A percentile compares a stretch with the other conserved stretches of the same genome.
Evolutionary conservation across 2,329 filamentous ascomycete species (phyloP).

Genomic region (Paradendryphiella salina): DNA sequence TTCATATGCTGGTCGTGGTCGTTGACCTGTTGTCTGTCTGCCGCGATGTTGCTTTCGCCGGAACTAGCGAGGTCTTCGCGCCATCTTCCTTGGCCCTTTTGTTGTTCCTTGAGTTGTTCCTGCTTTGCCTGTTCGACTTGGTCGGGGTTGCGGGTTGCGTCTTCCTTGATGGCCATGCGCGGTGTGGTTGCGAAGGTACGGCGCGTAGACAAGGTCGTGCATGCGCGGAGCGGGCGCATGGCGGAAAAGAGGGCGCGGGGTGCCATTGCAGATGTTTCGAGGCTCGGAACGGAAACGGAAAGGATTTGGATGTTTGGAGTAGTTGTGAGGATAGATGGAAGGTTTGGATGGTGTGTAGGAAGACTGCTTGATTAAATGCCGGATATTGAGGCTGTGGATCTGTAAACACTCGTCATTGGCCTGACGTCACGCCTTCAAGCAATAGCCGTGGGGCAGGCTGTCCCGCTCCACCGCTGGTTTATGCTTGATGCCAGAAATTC

Average conservation of each 20-base stretch:
- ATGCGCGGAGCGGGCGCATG: slow-evolving; percentile 12
- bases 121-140: slow-evolving; percentile 51
- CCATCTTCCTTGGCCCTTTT: slow-evolving; percentile 50
- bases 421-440: neutral
- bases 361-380: neutral
- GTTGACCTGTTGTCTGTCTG: slow-evolving; percentile 49
- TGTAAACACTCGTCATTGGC: neutral
- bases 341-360: neutral
- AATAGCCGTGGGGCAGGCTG: neutral
- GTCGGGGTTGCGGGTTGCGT: slow-evolving; percentile 44
- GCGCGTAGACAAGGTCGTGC: slow-evolving; percentile 9
- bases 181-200: slow-evolving; percentile 41
- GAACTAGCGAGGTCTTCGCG: slow-evolving; percentile 49
- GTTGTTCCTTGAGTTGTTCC: slow-evolving; percentile 50
- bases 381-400: neutral
- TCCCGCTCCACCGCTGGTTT: neutral
- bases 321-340: neutral
- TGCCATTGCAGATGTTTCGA: slow-evolving; percentile 17
- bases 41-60: slow-evolving; percentile 49
- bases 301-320: neutral
- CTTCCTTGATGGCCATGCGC: slow-evolving; percentile 47
- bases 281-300: neutral
- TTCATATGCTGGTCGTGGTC: slow-evolving; percentile 51
- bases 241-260: slow-evolving; percentile 20
- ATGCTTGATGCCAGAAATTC: neutral